These are phyloP conservation scores for Aspergillus nidulans DNA, from an alignment of 495 filamentous ascomycete genomes.

Conservation along the genomic window DNA sequence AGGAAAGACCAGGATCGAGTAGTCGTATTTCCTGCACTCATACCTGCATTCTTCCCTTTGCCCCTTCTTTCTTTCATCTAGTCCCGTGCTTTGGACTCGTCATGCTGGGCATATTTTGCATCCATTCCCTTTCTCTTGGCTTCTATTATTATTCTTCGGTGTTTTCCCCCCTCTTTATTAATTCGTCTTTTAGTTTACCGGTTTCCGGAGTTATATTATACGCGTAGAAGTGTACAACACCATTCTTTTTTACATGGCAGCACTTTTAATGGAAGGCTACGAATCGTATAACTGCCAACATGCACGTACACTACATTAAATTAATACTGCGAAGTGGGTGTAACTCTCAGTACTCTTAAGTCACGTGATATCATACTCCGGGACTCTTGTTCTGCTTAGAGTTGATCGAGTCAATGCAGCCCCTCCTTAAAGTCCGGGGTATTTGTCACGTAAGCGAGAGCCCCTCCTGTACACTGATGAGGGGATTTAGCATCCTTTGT, in stretches of 20 bases:
- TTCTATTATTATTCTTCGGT: neutral
- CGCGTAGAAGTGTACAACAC: slow-evolving; percentile 3
- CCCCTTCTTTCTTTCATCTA: neutral
- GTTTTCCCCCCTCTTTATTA: neutral
- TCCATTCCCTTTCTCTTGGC: slow-evolving; percentile 15
- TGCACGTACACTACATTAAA: neutral
- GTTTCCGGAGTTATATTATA: neutral
- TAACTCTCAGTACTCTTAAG: no score
- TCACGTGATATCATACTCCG: neutral
- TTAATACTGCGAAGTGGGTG: neutral
- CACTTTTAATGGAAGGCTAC: neutral
- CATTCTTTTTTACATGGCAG: slow-evolving; percentile 1
- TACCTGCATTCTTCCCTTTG: neutral
- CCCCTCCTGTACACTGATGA: slow-evolving; percentile 16
- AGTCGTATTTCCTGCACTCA: slow-evolving; percentile 6
- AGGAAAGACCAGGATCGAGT: slow-evolving; percentile 95
- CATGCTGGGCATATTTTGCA: slow-evolving; percentile 6
- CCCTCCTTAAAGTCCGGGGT: slow-evolving; percentile 4
- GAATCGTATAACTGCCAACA: neutral
- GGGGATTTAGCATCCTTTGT: slow-evolving; percentile 13
- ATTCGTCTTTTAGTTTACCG: neutral
- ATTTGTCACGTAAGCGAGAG: slow-evolving; percentile 12
- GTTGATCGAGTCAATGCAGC: neutral
- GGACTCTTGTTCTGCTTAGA: neutral
- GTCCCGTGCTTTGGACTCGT: neutral